Evolutionary conservation across 2,329 filamentous ascomycete species (phyloP).

Genomic region (Byssoonygena ceratinophila): DNA sequence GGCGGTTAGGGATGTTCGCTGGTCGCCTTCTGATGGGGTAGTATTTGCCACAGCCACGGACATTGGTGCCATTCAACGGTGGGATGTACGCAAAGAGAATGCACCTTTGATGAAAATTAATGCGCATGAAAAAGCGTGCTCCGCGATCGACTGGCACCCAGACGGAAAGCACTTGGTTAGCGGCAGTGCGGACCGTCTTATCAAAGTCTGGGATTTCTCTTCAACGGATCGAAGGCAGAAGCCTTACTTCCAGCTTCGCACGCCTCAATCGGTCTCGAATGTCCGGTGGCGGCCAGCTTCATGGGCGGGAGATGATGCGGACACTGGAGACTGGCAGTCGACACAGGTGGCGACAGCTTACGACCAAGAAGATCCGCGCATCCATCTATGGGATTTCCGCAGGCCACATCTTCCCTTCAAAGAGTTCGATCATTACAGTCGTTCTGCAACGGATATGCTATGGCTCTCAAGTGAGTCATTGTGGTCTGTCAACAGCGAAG

Average conservation of each 20-base stretch:
- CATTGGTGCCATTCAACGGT: constrained; percentile 52
- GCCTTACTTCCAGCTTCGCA: constrained; percentile 47
- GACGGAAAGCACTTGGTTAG: constrained; percentile 55
- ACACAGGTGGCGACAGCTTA: constrained; percentile 54
- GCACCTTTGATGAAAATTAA: constrained; percentile 50
- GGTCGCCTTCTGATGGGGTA: constrained; percentile 53
- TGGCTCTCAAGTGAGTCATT: constrained; percentile 55
- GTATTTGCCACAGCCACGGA: constrained; percentile 56
- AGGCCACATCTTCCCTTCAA: constrained; percentile 52
- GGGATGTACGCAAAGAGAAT: constrained; percentile 51
- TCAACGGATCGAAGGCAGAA: constrained; percentile 48
- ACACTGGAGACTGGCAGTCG: constrained; percentile 47
- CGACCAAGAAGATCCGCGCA: constrained; percentile 48
- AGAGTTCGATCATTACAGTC: constrained; percentile 48
- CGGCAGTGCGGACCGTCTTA: constrained; percentile 51
- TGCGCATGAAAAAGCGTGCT: constrained; percentile 52
- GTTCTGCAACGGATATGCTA: constrained; percentile 49
- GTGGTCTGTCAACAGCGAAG: constrained; percentile 54
- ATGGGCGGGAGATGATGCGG: constrained; percentile 43
- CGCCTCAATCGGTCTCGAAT: constrained; percentile 52
- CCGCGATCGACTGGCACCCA: constrained; percentile 56
- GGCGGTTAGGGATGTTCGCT: constrained; percentile 53
- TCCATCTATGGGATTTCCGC: constrained; percentile 56
- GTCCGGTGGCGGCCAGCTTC: constrained; percentile 53
- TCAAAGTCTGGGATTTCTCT: constrained; percentile 56